Percentiles rank a stretch among this genome's conserved stretches.
phyloP scores from a whole-genome alignment of 805 yeast species.

The Deakozyma indianensis region DNA sequence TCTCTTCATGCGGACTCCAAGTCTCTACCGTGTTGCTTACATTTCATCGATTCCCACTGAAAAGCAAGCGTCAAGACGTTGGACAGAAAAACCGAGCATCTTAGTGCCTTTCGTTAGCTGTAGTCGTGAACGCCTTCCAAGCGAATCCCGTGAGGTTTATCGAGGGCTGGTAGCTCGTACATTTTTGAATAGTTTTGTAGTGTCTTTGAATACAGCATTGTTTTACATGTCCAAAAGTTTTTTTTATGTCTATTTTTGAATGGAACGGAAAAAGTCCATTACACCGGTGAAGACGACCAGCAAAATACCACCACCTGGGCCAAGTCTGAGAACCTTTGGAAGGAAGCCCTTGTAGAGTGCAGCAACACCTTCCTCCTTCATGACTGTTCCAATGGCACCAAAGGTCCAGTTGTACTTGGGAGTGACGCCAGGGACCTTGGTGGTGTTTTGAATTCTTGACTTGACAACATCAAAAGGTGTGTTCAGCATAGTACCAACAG shows the following conservation, averaged over 20 bases:
- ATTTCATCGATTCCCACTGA: conserved; percentile 24
- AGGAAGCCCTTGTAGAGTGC: conserved; percentile 93
- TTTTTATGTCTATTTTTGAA: neutral
- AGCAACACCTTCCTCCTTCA: conserved; percentile 79
- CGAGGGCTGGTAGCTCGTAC: conserved; percentile 63
- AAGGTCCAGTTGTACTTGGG: conserved; percentile 88
- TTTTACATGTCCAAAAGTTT: neutral
- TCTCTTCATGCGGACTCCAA: conserved; percentile 54
- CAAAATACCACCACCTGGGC: conserved; percentile 98
- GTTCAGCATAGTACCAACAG: conserved; percentile 85
- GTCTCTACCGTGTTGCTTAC: conserved; percentile 66
- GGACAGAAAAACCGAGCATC: conserved; percentile 52
- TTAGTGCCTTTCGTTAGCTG: conserved; percentile 41
- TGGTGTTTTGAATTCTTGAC: conserved; percentile 79
- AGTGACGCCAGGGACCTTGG: conserved; percentile 51
- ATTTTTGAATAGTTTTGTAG: too few species aligned
- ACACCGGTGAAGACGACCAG: conserved; percentile 91
- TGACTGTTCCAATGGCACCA: conserved; percentile 61
- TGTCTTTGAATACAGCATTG: neutral
- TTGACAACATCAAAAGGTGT: conserved; percentile 96
- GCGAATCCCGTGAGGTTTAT: conserved; percentile 22
- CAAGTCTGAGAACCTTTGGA: conserved; percentile 93
- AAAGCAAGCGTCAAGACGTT: conserved; percentile 54
- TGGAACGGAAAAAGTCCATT: conserved; percentile 66
- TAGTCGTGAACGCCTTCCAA: conserved; percentile 25